Conservation (phyloP, 1,284 basidiomycete genomes). For the Blastosporella zonata region DNA sequence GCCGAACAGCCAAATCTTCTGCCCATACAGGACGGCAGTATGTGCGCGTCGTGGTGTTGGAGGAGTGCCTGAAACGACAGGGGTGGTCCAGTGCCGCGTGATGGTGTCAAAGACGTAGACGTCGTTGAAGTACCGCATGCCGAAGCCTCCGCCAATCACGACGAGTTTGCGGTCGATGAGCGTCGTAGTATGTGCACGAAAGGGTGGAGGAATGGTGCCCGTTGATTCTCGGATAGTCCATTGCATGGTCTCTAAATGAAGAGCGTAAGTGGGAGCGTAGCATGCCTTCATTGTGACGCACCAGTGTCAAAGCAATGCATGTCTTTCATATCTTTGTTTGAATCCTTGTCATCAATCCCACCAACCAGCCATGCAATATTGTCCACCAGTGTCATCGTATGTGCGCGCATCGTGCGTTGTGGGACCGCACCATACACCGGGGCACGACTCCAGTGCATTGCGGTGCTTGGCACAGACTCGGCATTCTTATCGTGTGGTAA, state of each 20-base stretch:
- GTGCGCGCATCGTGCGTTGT: constrained; percentile 75
- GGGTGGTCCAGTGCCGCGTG: constrained; percentile 64
- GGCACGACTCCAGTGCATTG: constrained; percentile 87
- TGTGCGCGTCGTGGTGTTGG: constrained; percentile 82
- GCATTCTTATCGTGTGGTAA: constrained; percentile 57
- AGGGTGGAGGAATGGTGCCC: constrained; percentile 77
- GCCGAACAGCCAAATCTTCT: constrained; percentile 84
- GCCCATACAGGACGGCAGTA: constrained; percentile 74
- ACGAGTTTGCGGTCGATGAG: constrained; percentile 79
- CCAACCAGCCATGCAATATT: constrained; percentile 86
- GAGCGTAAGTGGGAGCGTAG: neutral
- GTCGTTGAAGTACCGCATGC: constrained; percentile 70
- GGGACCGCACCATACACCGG: constrained; percentile 79
- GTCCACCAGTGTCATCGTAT: constrained; percentile 82
- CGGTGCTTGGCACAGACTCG: constrained; percentile 42
- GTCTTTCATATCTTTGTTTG: constrained; percentile 74
- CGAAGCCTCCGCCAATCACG: constrained; percentile 86
- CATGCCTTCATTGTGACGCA: constrained; percentile 32
- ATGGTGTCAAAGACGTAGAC: constrained; percentile 83
- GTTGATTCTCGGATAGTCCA: constrained; percentile 78
- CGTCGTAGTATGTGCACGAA: constrained; percentile 87
- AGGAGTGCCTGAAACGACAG: constrained; percentile 41
- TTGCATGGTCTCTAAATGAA: constrained; percentile 75
- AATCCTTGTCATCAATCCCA: constrained; percentile 80
- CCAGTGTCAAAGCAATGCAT: constrained; percentile 86